Percentiles rank a stretch among this genome's conserved stretches.
Conservation (phyloP, 495 filamentous ascomycete species). For the Tuber brumale region DNA sequence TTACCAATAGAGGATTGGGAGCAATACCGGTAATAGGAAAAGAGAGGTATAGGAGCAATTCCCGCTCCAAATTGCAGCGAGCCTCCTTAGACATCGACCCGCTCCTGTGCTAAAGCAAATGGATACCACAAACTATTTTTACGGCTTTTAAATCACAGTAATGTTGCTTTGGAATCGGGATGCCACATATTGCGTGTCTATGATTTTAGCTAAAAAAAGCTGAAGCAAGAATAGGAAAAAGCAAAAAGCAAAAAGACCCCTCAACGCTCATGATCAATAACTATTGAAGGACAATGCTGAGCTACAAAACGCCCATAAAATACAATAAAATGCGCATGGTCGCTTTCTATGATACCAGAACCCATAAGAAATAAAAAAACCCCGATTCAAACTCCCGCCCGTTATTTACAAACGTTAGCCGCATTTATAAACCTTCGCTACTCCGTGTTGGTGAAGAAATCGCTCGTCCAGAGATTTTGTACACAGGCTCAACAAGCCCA, state of each 20-base stretch:
- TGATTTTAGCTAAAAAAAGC: conserved; percentile 1
- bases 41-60: neutral
- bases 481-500: neutral
- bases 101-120: neutral
- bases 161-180: neutral
- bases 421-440: conserved; percentile 1
- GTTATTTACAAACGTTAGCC: neutral
- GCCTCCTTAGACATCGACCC: neutral
- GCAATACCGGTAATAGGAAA: neutral
- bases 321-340: neutral
- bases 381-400: neutral
- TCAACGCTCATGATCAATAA: neutral
- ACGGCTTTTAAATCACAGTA: neutral
- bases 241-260: neutral
- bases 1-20: neutral
- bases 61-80: neutral
- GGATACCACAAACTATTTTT: neutral
- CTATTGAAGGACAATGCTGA: neutral
- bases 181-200: neutral
- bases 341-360: neutral
- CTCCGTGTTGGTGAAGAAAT: conserved; percentile 4
- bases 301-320: neutral
- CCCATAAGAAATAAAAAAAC: neutral
- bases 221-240: no score
- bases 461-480: neutral